These are phyloP conservation scores for Fusarium annulatum DNA, from an alignment of 2,329 filamentous ascomycete species.

Conservation along the genomic window DNA sequence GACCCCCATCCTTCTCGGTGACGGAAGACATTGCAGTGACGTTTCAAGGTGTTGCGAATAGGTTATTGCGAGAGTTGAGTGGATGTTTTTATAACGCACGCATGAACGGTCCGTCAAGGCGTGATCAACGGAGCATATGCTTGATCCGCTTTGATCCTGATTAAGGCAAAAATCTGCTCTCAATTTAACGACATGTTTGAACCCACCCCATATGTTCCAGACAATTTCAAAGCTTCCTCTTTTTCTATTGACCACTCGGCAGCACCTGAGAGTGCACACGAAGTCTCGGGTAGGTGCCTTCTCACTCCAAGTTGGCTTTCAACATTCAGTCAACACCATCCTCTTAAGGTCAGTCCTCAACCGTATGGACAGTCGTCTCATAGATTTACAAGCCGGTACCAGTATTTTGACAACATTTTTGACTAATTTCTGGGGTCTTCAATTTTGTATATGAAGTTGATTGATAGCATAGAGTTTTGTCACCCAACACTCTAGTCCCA, in stretches of 20 bases:
- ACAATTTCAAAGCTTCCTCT: not conserved
- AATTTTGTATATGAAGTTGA: not conserved
- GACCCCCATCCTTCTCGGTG: fast-evolving
- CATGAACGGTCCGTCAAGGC: not conserved
- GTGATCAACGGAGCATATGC: not conserved
- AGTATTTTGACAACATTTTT: not conserved
- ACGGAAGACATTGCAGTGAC: not conserved
- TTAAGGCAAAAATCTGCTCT: fast-evolving
- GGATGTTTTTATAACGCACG: not conserved
- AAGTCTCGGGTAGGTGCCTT: not conserved
- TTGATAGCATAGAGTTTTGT: fast-evolving
- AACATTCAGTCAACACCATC: not conserved
- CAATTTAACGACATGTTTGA: not conserved
- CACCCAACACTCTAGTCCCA: too few relatives aligned
- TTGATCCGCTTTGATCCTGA: not conserved
- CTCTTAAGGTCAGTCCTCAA: not conserved
- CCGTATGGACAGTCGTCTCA: not conserved
- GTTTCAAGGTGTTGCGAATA: fast-evolving
- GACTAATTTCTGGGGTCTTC: not conserved
- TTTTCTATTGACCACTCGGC: not conserved
- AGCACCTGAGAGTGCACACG: fast-evolving
- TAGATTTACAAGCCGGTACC: not conserved
- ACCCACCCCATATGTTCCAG: not conserved
- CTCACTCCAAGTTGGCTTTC: not conserved
- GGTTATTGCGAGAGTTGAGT: not conserved